Evolutionary conservation across 208 protist species (phyloP), one percentile per base, ranked within the genome.

Genomic region (Tritrichomonas foetus): DNA sequence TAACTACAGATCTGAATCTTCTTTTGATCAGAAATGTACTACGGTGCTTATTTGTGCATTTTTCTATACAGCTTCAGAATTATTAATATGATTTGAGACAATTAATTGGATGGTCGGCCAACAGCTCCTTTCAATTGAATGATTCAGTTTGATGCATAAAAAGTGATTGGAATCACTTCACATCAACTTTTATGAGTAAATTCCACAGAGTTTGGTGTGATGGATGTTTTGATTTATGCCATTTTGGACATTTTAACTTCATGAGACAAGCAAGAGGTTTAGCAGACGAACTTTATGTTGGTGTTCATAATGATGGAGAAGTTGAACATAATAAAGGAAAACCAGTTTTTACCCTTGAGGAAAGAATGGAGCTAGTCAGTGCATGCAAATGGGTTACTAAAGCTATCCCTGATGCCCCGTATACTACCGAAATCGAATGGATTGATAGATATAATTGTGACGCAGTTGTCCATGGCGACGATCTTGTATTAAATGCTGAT

Each of bases 301-400:
- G 98, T 55, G 97, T 99, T 80, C 98, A 99, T 95, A 97, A 96
- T 13, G 98, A 99, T 94, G 97, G 95, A 92, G 98, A 99, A 94
- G 98, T 99, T 93, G 95, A 96, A 64, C 96, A 95, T 36, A 97
- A 98, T 96, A 99, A 99, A 95, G 97, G 96, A 16, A 98, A 97
- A 30, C 97, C 98, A 22, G 98, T 99, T 53, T 99, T 99, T 97
- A 98, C 96, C 92, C 97, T 98, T 66, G 96, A 98, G 80, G 98
- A 99, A 95, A 96, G 97, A 89, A 95, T 93, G 30, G 94, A 94
- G 80, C 97, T 97, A 25, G 98, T 99, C 36, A 95, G 96, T 69
- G 97, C 98, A 33, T 99, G 98, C 96, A 99, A 99, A 95, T 99
- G 98, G 98, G 98, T 99, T 0, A 97, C 98, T 95, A 97, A 98